Conservation (phyloP, 1,284 basidiomycete genomes). For the Athelia psychrophila region DNA sequence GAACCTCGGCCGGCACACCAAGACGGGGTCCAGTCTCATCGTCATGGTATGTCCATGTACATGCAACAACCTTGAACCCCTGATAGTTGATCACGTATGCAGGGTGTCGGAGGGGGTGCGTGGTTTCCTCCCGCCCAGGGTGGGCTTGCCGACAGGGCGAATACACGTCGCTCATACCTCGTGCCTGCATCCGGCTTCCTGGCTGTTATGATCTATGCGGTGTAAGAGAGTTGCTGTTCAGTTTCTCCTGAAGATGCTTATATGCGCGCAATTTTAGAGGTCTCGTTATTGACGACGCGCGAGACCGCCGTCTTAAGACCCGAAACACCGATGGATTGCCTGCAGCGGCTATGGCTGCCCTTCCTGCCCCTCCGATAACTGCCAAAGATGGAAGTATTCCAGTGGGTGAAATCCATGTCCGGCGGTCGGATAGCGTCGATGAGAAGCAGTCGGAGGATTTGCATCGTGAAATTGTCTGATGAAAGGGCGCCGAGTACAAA, state of each 20-base stretch:
- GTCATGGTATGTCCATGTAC: slow-evolving; percentile 47
- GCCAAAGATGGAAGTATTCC: no score
- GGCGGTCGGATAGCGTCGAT: no score
- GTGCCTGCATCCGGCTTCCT: slow-evolving; percentile 58
- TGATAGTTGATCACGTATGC: not conserved
- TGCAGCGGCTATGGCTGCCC: not conserved
- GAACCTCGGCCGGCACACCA: slow-evolving; percentile 68
- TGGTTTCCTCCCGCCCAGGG: slow-evolving; percentile 76
- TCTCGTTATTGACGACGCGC: slow-evolving; percentile 48
- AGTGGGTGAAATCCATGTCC: no score
- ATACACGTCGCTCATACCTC: slow-evolving; percentile 53
- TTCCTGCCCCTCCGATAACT: no score
- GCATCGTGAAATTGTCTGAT: no score
- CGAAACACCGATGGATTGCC: slow-evolving; percentile 42
- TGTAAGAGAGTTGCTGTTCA: no score
- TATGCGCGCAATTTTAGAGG: slow-evolving; percentile 34
- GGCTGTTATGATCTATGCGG: slow-evolving; percentile 56
- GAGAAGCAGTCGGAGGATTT: no score
- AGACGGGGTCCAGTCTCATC: slow-evolving; percentile 66
- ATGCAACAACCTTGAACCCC: no score
- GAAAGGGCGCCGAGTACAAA: no score
- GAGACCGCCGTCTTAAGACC: slow-evolving; percentile 47
- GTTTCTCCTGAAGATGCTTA: not conserved
- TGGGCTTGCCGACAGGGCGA: slow-evolving; percentile 55
- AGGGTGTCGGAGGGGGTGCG: slow-evolving; percentile 72